A percentile compares a stretch with the other conserved stretches of the same genome.
These are phyloP conservation scores for Symmetrospora coprosmae DNA, from an alignment of 768 basidiomycete species.

Conservation along the genomic window DNA sequence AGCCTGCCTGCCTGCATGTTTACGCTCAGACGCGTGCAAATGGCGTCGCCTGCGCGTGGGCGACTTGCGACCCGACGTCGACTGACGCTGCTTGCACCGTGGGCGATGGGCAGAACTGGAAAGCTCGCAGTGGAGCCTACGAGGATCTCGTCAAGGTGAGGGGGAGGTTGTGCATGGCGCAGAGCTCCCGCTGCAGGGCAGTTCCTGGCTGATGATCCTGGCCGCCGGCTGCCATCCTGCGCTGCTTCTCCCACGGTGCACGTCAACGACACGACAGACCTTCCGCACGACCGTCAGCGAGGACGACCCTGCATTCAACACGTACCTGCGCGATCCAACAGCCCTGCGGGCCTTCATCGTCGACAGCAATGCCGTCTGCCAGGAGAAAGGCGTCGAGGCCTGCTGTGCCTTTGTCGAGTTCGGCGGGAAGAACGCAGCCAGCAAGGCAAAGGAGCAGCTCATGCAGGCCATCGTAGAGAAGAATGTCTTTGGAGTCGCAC, in stretches of 20 bases:
- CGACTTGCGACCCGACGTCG: neutral
- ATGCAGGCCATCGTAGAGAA: slow-evolving; percentile 92
- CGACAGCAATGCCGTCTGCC: slow-evolving; percentile 89
- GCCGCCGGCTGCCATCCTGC: neutral
- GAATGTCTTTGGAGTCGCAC: slow-evolving; percentile 56
- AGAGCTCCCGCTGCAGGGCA: too few species aligned
- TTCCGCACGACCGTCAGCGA: slow-evolving; percentile 84
- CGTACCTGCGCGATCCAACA: slow-evolving; percentile 63
- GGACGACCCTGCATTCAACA: slow-evolving; percentile 81
- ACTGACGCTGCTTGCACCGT: neutral
- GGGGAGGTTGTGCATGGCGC: too few species aligned
- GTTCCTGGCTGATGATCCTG: neutral
- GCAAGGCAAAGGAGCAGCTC: slow-evolving; percentile 52
- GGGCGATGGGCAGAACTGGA: slow-evolving; percentile 59
- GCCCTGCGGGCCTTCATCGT: slow-evolving; percentile 67
- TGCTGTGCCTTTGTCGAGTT: slow-evolving; percentile 72
- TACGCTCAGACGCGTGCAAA: neutral
- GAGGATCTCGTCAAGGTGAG: slow-evolving; percentile 56
- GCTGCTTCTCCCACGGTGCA: too few species aligned
- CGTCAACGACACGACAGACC: slow-evolving; percentile 39
- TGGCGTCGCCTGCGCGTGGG: neutral
- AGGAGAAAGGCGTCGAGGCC: slow-evolving; percentile 92
- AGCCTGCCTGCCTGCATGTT: neutral
- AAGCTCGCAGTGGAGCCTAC: slow-evolving; percentile 87
- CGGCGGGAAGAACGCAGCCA: slow-evolving; percentile 74